Evolutionary conservation across 1,284 basidiomycete species (phyloP).

Genomic region (Cutaneotrichosporon cyanovorans): DNA sequence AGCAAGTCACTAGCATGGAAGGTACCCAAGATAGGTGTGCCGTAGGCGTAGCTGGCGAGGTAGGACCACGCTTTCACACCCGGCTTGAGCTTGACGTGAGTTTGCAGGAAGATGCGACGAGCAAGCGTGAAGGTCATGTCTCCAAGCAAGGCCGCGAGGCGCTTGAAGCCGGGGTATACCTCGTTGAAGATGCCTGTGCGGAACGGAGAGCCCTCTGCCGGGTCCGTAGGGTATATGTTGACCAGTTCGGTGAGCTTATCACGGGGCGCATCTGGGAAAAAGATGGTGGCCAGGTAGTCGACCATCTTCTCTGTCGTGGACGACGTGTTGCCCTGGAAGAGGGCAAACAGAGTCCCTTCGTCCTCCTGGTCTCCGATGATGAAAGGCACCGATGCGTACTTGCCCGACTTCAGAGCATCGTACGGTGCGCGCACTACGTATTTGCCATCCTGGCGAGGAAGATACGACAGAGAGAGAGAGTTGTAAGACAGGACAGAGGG

Average conservation of each 20-base stretch:
- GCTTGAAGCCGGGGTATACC: slow-evolving; percentile 17
- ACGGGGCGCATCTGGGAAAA: slow-evolving; percentile 16
- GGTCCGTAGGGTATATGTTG: slow-evolving; percentile 22
- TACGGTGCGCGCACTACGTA: slow-evolving; percentile 49
- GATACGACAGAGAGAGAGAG: slow-evolving; percentile 43
- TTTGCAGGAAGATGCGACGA: slow-evolving; percentile 11
- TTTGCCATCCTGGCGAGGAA: slow-evolving; percentile 52
- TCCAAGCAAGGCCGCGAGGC: slow-evolving; percentile 13
- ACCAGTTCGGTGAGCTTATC: slow-evolving; percentile 20
- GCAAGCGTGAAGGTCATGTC: slow-evolving; percentile 14
- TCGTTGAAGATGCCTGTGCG: slow-evolving; percentile 14
- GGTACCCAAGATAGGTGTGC: slow-evolving; percentile 13
- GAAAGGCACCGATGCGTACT: slow-evolving; percentile 15
- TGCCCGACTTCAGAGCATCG: slow-evolving; percentile 2
- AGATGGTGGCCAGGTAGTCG: slow-evolving; percentile 20
- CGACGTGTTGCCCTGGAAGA: slow-evolving; percentile 27
- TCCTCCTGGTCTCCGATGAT: slow-evolving; percentile 24
- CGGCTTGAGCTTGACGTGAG: slow-evolving; percentile 4
- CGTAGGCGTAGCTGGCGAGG: slow-evolving; percentile 14
- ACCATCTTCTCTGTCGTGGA: slow-evolving; percentile 12
- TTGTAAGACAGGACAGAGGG: slow-evolving; percentile 11
- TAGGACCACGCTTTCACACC: slow-evolving; percentile 16
- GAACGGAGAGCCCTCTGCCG: slow-evolving; percentile 20
- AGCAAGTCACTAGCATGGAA: slow-evolving; percentile 14
- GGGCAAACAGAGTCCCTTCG: slow-evolving; percentile 14